phyloP scores from a whole-genome alignment of 139 green algal genomes.

The Chlamydomonas eustigma region DNA sequence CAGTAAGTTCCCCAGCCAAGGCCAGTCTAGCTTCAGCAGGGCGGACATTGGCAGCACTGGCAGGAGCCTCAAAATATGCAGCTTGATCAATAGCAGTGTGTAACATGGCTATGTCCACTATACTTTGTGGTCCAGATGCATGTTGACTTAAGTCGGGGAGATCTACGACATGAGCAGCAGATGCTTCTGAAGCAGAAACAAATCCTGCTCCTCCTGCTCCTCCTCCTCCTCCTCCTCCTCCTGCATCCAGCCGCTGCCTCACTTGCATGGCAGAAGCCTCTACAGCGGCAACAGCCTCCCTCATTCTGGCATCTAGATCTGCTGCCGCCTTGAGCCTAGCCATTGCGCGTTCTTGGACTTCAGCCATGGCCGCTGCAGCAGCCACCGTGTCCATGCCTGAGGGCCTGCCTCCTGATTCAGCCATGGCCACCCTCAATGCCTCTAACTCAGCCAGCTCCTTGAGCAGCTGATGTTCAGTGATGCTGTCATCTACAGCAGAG shows the following conservation, averaged over 20 bases:
- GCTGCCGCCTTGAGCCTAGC: neutral
- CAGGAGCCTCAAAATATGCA: too few relatives aligned
- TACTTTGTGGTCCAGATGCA: too few relatives aligned
- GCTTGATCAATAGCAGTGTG: neutral
- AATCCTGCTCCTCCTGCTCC: neutral
- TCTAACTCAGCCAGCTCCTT: neutral
- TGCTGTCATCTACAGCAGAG: neutral
- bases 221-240: neutral
- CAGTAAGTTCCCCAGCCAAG: neutral
- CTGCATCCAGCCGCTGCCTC: neutral
- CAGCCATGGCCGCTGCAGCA: neutral
- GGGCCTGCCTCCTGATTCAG: neutral
- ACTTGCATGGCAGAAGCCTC: neutral
- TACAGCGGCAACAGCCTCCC: neutral
- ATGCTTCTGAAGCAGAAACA: too few relatives aligned
- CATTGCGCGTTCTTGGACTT: neutral
- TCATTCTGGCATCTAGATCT: neutral
- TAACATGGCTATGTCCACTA: neutral
- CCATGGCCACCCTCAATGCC: neutral
- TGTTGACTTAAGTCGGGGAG: neutral
- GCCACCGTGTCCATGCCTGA: neutral
- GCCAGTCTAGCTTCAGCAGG: too few relatives aligned
- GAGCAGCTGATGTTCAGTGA: neutral
- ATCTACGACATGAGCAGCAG: neutral
- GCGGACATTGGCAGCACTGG: too few relatives aligned